Base-by-base conservation (phyloP, 148 eudicot species). In the Pharnaceum exiguum region DNA sequence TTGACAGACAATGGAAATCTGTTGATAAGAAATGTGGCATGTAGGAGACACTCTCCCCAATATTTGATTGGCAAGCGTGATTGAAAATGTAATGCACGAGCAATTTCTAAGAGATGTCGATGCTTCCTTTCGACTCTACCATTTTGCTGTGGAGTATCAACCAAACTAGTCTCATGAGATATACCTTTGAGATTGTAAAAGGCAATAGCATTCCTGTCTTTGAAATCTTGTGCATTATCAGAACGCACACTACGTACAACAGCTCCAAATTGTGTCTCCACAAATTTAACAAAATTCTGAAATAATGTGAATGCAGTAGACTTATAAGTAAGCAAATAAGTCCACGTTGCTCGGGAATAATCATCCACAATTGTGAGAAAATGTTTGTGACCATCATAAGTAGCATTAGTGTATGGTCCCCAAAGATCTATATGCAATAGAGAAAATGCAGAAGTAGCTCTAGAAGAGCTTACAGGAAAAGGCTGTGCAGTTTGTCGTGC, bases 371-470 rank as follows among this genome's bases (percentile, higher is more conserved):
- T 39, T 7, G 44, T 39, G 16, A 39, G 44, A 15, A 39, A 39
- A 39, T 39, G n/a, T 37, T 37, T 12, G 42, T n/a, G n/a, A 4
- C 70, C 70, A 19, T 50, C 3, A 0, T 7, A 7, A 10, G 65
- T 36, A 0, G 27, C 0, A 26, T 22, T 0, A 3, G 37, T 29
- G 13, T 46, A 22, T 3, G 63, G 68, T 10, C 65, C 75, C 70
- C 62, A 71, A 3, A 51, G 10, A 30, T 62, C 50, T 0, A 40
- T 5, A 28, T 51, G 48, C 2, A 39, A 4, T 0, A 62, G 6
- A 0, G 50, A 47, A 46, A 55, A 36, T 2, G 4, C 16, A 10
- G 46, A n/a, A n/a, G n/a, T n/a, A n/a, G n/a, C n/a, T n/a, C n/a
- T n/a, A n/a, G n/a, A n/a, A n/a, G n/a, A n/a, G n/a, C 51, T 47